Conservation (phyloP, 2,329 filamentous ascomycete species). For the Alternaria rosae region DNA sequence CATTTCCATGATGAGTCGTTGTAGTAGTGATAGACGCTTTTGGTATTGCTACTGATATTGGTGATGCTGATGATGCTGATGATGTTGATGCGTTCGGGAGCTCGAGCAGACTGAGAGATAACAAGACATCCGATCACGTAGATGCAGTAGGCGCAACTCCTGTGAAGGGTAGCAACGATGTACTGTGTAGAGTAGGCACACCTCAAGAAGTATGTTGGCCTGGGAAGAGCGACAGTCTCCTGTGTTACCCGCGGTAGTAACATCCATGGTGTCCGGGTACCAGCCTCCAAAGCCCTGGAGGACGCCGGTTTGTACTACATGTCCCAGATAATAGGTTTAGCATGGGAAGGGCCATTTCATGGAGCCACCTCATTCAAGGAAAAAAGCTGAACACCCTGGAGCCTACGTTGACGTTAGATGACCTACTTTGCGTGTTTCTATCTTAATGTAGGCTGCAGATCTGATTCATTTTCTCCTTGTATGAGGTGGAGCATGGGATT, state of each 20-base stretch:
- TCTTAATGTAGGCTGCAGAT: neutral
- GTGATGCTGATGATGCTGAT: slow-evolving; percentile 8
- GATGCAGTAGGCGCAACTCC: neutral
- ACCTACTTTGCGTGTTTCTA: neutral
- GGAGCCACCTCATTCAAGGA: neutral
- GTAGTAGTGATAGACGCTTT: slow-evolving; percentile 19
- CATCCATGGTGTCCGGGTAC: neutral
- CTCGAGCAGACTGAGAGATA: neutral
- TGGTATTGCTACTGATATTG: neutral
- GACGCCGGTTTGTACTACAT: neutral
- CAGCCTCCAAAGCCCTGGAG: neutral
- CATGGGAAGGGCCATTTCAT: neutral
- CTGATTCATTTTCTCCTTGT: neutral
- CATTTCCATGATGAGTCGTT: slow-evolving; percentile 9
- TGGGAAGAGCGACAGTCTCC: neutral
- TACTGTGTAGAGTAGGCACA: neutral
- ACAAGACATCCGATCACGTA: neutral
- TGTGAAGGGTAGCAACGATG: neutral
- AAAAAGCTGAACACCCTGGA: neutral
- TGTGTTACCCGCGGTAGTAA: neutral
- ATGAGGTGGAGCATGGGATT: neutral
- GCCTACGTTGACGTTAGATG: neutral
- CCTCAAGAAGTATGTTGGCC: neutral
- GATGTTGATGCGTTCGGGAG: neutral
- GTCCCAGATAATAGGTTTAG: neutral